These are phyloP conservation scores for Candida sonorensis DNA, from an alignment of 805 yeast species.

Conservation along the genomic window DNA sequence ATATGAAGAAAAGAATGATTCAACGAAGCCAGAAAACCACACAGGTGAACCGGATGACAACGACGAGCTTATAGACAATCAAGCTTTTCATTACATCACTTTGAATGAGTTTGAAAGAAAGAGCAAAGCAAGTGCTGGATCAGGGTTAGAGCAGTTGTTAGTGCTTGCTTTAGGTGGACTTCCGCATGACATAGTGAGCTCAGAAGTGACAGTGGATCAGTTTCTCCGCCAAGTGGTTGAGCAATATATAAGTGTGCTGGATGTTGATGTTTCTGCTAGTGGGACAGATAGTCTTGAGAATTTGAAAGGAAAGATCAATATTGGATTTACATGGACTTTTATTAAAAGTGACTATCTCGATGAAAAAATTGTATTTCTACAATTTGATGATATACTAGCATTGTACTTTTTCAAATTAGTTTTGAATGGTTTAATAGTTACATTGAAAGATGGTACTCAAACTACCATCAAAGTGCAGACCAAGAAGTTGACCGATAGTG, in stretches of 20 bases:
- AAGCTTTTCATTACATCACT: too few species aligned
- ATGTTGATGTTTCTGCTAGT: too few species aligned
- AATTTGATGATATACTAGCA: slow-evolving; percentile 23
- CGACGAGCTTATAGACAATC: background rate
- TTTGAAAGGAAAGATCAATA: slow-evolving; percentile 2
- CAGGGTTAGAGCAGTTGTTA: slow-evolving; percentile 6
- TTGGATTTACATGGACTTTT: slow-evolving; percentile 20
- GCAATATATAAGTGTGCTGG: slow-evolving; percentile 1
- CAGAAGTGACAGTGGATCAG: slow-evolving; percentile 14
- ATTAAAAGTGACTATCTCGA: slow-evolving; percentile 12
- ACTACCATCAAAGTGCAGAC: slow-evolving; percentile 3
- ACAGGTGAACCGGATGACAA: too few species aligned
- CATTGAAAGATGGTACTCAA: background rate
- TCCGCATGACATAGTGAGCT: slow-evolving; percentile 11
- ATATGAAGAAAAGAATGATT: too few species aligned
- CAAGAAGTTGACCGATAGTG: slow-evolving; percentile 4
- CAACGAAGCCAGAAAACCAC: too few species aligned
- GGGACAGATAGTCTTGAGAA: slow-evolving; percentile 1
- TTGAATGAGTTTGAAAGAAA: too few species aligned
- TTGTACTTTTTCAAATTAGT: slow-evolving; percentile 15
- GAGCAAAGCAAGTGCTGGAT: background rate
- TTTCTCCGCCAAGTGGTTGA: slow-evolving; percentile 10
- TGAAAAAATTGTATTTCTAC: slow-evolving; percentile 17
- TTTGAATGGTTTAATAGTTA: slow-evolving; percentile 4
- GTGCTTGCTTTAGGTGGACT: slow-evolving; percentile 13